Evolutionary conservation across 2,329 filamentous ascomycete species (phyloP).

Genomic region (Alternaria triticina): DNA sequence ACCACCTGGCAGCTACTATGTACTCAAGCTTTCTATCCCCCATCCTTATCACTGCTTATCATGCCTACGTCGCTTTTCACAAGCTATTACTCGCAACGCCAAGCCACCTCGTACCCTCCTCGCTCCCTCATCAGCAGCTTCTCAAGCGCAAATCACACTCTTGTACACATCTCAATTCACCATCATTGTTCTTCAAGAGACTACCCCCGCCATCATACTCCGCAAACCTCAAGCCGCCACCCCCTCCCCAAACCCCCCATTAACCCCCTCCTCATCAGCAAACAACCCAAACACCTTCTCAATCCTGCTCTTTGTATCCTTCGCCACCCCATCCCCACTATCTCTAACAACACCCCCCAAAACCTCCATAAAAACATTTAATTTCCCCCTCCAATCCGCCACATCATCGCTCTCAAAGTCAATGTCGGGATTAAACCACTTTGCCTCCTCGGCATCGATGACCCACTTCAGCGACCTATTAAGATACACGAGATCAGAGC

Average conservation of each 20-base stretch:
- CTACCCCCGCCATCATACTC: too few species aligned
- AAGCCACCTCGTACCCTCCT: neutral
- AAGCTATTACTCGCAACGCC: neutral
- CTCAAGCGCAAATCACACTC: rapidly evolving
- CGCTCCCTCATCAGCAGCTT: neutral
- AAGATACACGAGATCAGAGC: neutral
- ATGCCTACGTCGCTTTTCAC: neutral
- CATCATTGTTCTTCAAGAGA: too few species aligned
- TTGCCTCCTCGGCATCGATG: neutral
- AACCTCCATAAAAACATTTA: neutral
- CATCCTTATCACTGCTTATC: neutral
- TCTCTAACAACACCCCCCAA: neutral
- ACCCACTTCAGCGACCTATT: neutral
- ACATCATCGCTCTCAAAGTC: neutral
- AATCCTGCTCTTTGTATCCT: neutral
- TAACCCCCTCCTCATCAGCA: neutral
- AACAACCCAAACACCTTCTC: neutral
- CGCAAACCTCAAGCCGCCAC: rapidly evolving
- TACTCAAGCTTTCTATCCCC: rapidly evolving
- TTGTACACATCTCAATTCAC: neutral
- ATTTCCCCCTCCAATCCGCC: neutral
- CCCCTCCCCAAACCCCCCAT: neutral
- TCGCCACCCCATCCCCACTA: neutral
- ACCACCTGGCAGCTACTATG: neutral
- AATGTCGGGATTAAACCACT: neutral